phyloP scores from a whole-genome alignment of 345 rosid species.

The Populus tremula region DNA sequence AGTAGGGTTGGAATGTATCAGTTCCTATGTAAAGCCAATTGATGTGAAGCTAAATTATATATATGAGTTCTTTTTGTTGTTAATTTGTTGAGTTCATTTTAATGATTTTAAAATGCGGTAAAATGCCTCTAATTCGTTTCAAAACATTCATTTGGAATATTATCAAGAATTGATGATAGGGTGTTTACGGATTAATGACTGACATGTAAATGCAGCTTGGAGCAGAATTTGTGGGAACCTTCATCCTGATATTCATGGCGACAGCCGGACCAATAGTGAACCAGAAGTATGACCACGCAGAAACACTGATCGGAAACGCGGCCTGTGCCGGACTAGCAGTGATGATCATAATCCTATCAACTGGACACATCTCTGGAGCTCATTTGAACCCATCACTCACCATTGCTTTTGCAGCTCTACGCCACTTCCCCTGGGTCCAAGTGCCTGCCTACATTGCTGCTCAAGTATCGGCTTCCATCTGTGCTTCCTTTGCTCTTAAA shows the following conservation, averaged over 20 bases:
- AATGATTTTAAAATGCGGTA: too few species aligned
- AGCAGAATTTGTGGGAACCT: conserved; percentile 96
- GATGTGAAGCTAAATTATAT: neutral
- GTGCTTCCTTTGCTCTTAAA: conserved; percentile 92
- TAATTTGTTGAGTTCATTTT: too few species aligned
- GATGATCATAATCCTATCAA: conserved; percentile 85
- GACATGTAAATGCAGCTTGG: conserved; percentile 52
- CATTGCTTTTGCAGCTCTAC: conserved; percentile 77
- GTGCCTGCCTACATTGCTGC: conserved; percentile 90
- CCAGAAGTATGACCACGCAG: conserved; percentile 71
- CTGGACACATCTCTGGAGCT: conserved; percentile 97
- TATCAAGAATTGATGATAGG: neutral
- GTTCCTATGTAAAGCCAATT: neutral
- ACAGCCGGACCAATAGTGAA: conserved; percentile 92
- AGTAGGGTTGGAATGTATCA: neutral
- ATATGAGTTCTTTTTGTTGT: too few species aligned
- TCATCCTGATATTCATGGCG: conserved; percentile 86
- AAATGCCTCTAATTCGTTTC: too few species aligned
- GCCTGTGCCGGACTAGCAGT: conserved; percentile 89
- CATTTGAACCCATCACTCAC: conserved; percentile 93
- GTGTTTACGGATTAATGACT: neutral
- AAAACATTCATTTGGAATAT: neutral
- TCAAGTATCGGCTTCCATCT: conserved; percentile 83
- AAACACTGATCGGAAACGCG: conserved; percentile 83
- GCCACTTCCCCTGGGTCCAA: conserved; percentile 92